Evolutionary conservation across 2,329 filamentous ascomycete genomes (phyloP).

Genomic region (Aspergillus costaricaensis): DNA sequence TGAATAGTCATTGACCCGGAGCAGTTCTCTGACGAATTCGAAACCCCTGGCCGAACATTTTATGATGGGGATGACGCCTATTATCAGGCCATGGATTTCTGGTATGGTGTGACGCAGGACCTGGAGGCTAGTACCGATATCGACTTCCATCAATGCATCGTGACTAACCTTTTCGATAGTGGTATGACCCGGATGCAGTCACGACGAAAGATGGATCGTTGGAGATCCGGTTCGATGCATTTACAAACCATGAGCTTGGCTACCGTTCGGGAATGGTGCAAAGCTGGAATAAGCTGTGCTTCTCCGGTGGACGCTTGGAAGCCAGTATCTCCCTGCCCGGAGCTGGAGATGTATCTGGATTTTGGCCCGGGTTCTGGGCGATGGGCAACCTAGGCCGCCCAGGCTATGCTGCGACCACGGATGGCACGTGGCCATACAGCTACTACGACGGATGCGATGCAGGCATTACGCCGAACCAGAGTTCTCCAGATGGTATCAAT

Average conservation of each 20-base stretch:
- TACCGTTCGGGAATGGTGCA: constrained; percentile 75
- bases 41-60: constrained; percentile 66
- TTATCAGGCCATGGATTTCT: constrained; percentile 68
- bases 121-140: constrained; percentile 54
- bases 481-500: constrained; percentile 65
- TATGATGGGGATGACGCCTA: constrained; percentile 71
- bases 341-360: constrained; percentile 65
- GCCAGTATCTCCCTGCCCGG: constrained; percentile 71
- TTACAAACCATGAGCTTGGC: constrained; percentile 64
- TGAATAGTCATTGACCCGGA: constrained; percentile 8
- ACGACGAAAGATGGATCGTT: constrained; percentile 64
- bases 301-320: constrained; percentile 70
- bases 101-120: constrained; percentile 72
- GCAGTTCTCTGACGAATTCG: constrained; percentile 72
- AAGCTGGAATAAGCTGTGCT: constrained; percentile 73
- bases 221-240: constrained; percentile 65
- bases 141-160: neutral
- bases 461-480: constrained; percentile 73
- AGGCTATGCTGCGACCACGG: constrained; percentile 68
- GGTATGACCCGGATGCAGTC: constrained; percentile 70
- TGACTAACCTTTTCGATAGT: constrained; percentile 45
- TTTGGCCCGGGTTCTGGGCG: constrained; percentile 76
- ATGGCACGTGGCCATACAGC: constrained; percentile 74
- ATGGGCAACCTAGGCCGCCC: constrained; percentile 73
- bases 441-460: constrained; percentile 69